Base-by-base conservation (phyloP, 768 basidiomycete species). In the Aureoboletus auriporus region DNA sequence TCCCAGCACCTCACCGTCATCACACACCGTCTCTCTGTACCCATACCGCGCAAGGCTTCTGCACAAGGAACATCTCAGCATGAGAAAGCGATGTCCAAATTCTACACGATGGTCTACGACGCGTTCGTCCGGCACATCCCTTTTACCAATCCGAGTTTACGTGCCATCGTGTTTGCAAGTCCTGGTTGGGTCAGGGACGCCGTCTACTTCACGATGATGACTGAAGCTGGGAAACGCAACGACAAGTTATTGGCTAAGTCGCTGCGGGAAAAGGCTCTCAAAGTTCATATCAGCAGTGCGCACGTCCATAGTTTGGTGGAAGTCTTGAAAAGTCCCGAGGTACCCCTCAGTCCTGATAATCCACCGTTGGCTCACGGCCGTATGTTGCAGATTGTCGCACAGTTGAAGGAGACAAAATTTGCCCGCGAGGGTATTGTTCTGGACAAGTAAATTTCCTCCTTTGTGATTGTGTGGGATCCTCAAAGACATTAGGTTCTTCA, bases 1-100 rank as follows among this genome's bases (percentile, higher is more conserved):
- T 97, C 94, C 2, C 86, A 98, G 58, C 94, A 98, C 67, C 94
- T 98, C 86, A 99, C 96, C 2, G 75, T 94, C 27, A 84, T 99
- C 30, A 74, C 91, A 5, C 92, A 97, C 62, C 80, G 96, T 17
- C 83, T 99, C 46, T 88, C 91, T 16, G 80, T 93, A 1, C 74
- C 87, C 1, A 86, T 98, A 48, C 96, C 96, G 6, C 79, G 96
- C 45, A 99, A 99, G 67, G 82, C 93, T 9, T 88, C 92, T 1
- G 80, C 86, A 4, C 77, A 83, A 10, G 84, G 86, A 7, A 75
- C 86, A 1, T 83, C 88, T 1, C 88, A 92, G 27, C 90, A 97
- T 54, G 96, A 99, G 61, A 96, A 94, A 75, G 94, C 91, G 1
- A 75, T 95, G 63, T 61, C 73, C 13, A 87, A 78, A 53, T 99